Base-by-base conservation (phyloP, 2,329 filamentous ascomycete genomes). In the Fusarium duplospermum region DNA sequence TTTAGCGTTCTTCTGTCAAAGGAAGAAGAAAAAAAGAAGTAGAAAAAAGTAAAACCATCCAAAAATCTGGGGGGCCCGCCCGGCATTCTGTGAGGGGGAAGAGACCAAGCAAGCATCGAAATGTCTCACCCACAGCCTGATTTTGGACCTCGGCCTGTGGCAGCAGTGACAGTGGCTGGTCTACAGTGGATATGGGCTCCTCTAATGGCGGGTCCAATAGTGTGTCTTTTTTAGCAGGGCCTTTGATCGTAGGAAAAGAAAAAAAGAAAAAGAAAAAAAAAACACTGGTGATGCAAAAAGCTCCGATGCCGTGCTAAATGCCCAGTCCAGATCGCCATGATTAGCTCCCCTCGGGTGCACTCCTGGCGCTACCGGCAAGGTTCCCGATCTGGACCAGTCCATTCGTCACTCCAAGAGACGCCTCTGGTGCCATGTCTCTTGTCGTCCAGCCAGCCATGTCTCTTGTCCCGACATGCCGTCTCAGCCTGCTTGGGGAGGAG, bases 341-440 rank as follows among this genome's bases (percentile, higher is more conserved):
- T 18, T 42, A 29, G 38, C 20, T 56, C 22, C 20, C 31, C 47
- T 42, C 56, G 60, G 62, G 35, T 64, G n/a, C 52, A 33, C 36
- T 45, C 64, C 58, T 58, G 36, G 57, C 42, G n/a, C 66, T 45
- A 59, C 58, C 47, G 20, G 57, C 33, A 24, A 45, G 40, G 58
- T 56, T 40, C 42, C 57, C 67, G 69, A 73, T 73, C 71, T 72
- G 66, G 71, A 56, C 71, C 68, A 66, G 56, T 68, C 63, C 56
- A 69, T 65, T 72, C 52, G 66, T 67, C 52, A 68, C 40, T 38
- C 35, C 40, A 24, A 27, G 16, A 27, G 52, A 69, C 69, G 69
- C 71, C 69, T 69, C 63, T 64, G 58, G 50, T 61, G 36, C 62
- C 54, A 64, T 62, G 50, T 60, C 38, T 42, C 20, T n/a, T n/a